Conservation (phyloP, 1,284 basidiomycete species). For the Cystobasidium pallidum region DNA sequence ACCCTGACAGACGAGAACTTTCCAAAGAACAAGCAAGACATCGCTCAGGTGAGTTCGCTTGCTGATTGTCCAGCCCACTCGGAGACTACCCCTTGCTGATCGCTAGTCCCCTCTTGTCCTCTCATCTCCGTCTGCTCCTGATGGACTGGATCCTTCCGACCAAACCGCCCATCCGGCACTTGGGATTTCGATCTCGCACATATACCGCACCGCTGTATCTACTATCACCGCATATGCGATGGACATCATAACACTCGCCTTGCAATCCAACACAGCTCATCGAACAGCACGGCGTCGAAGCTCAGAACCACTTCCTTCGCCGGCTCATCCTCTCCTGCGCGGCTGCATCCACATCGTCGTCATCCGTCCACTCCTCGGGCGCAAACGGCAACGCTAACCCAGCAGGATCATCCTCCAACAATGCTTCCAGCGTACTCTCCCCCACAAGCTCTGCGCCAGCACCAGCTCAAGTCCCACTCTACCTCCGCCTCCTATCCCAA, state of each 20-base stretch:
- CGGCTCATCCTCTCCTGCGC: constrained; percentile 76
- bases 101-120: not conserved
- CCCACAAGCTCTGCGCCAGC: constrained; percentile 42
- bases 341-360: constrained; percentile 63
- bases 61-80: constrained; percentile 9
- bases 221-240: not conserved
- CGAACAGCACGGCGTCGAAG: constrained; percentile 90
- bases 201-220: not conserved
- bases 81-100: constrained; percentile 34
- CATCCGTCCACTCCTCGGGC: constrained; percentile 65
- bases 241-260: not conserved
- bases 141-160: not conserved
- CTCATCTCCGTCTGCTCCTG: not conserved
- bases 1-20: constrained; percentile 94
- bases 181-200: constrained; percentile 16
- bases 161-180: not conserved
- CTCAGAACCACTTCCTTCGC: constrained; percentile 92
- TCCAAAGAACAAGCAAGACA: constrained; percentile 85
- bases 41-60: constrained; percentile 69
- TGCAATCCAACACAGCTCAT: constrained; percentile 67
- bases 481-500: constrained; percentile 79
- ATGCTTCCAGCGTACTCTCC: constrained; percentile 10
- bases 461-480: constrained; percentile 63
- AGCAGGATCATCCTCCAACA: not conserved
- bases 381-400: constrained; percentile 6